Evolutionary conservation across 2,329 filamentous ascomycete species (phyloP).

Genomic region (Escovopsis sp.): DNA sequence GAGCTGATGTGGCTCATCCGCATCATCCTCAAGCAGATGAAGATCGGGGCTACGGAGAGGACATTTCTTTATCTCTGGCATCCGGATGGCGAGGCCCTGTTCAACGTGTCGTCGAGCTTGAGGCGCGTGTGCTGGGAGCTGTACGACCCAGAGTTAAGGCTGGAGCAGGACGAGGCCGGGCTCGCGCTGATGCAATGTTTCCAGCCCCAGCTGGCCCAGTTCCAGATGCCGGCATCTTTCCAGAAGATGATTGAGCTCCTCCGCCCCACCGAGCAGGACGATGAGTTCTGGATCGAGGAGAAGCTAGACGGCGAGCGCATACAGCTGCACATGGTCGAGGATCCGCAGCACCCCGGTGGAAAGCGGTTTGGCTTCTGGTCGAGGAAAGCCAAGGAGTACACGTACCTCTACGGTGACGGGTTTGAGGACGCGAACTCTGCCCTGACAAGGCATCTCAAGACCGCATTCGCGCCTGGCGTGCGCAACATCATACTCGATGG

Average conservation of each 20-base stretch:
- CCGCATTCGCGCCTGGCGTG: slow-evolving; percentile 64
- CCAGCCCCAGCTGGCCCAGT: slow-evolving; percentile 87
- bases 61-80: slow-evolving; percentile 78
- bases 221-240: slow-evolving; percentile 66
- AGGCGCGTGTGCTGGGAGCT: slow-evolving; percentile 91
- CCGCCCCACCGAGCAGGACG: slow-evolving; percentile 52
- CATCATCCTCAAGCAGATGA: slow-evolving; percentile 73
- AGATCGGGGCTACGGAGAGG: slow-evolving; percentile 66
- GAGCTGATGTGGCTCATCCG: slow-evolving; percentile 91
- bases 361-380: slow-evolving; percentile 81
- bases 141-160: slow-evolving; percentile 52
- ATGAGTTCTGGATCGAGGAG: slow-evolving; percentile 91
- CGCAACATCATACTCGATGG: slow-evolving; percentile 84
- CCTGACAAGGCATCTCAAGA: slow-evolving; percentile 63
- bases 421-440: slow-evolving; percentile 62
- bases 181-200: slow-evolving; percentile 87
- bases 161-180: slow-evolving; percentile 61
- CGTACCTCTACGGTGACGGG: slow-evolving; percentile 75
- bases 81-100: slow-evolving; percentile 60
- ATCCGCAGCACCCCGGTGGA: slow-evolving; percentile 52
- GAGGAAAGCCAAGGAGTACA: slow-evolving; percentile 90
- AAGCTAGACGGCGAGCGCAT: slow-evolving; percentile 95
- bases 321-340: slow-evolving; percentile 82
- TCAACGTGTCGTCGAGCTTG: slow-evolving; percentile 82
- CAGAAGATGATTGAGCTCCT: slow-evolving; percentile 61